Conservation (phyloP, 2,329 filamentous ascomycete species). For the Verticillium tricorpus region DNA sequence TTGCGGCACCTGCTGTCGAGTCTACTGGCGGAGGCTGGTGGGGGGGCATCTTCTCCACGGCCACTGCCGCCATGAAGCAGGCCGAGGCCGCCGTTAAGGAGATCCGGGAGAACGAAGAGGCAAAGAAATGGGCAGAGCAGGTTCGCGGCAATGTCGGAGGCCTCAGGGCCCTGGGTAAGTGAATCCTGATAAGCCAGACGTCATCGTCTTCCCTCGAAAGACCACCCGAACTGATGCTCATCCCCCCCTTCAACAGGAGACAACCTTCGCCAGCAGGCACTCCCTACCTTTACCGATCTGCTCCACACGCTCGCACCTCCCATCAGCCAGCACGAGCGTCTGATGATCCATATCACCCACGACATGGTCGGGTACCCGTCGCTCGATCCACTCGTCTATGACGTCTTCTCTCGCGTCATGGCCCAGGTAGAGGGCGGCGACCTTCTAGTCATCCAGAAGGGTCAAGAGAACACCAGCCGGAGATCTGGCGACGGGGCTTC, state of each 20-base stretch:
- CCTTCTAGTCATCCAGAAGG: conserved; percentile 87
- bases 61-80: conserved; percentile 82
- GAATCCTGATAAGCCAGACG: background rate
- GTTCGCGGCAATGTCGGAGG: conserved; percentile 83
- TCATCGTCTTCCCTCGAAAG: conserved; percentile 7
- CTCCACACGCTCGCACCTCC: conserved; percentile 93
- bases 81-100: conserved; percentile 91
- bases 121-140: conserved; percentile 92
- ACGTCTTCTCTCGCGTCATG: conserved; percentile 93
- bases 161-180: conserved; percentile 68
- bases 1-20: conserved; percentile 8
- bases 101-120: conserved; percentile 94
- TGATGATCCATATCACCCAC: conserved; percentile 96
- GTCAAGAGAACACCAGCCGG: conserved; percentile 74
- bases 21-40: conserved; percentile 71
- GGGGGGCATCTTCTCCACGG: conserved; percentile 80
- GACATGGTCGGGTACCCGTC: conserved; percentile 93
- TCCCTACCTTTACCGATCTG: conserved; percentile 93
- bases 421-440: conserved; percentile 98
- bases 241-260: conserved; percentile 55
- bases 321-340: conserved; percentile 92
- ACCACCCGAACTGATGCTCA: background rate
- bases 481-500: conserved; percentile 55
- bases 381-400: conserved; percentile 86
- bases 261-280: conserved; percentile 77